Conservation (phyloP, 352 stramenopile genomes). For the Peronosclerospora sorghi region DNA sequence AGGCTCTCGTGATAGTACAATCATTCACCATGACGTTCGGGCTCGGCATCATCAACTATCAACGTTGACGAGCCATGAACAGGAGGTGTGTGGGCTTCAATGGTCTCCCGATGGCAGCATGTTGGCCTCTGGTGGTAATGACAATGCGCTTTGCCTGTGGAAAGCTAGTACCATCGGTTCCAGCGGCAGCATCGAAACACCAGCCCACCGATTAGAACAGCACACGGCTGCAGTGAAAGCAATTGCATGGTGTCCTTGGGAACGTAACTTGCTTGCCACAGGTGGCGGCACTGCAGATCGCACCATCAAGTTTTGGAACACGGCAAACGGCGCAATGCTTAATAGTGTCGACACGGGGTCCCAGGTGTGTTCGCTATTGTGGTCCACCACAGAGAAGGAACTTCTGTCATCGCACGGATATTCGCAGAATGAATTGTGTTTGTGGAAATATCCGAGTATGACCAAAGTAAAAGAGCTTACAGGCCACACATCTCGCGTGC, state of each 20-base stretch:
- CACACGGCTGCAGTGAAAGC: constrained; percentile 97
- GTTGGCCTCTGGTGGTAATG: constrained; percentile 95
- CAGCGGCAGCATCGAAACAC: constrained; percentile 36
- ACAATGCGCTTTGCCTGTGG: constrained; percentile 96
- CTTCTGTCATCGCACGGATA: constrained; percentile 97
- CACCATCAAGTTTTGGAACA: constrained; percentile 99
- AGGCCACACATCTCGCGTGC: constrained; percentile 92
- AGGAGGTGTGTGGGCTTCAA: constrained; percentile 96
- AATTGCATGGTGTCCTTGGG: constrained; percentile 97
- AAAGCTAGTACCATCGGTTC: constrained; percentile 85
- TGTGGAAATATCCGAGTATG: constrained; percentile 99
- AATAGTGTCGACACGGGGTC: constrained; percentile 96
- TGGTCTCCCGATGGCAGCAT: constrained; percentile 95
- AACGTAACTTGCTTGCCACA: constrained; percentile 93
- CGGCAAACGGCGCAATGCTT: constrained; percentile 88
- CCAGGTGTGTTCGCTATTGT: constrained; percentile 95
- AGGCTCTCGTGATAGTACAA: constrained; percentile 90
- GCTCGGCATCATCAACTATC: constrained; percentile 79
- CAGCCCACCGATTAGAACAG: constrained; percentile 86
- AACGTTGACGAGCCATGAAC: constrained; percentile 88
- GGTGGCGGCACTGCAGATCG: constrained; percentile 96
- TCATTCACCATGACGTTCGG: constrained; percentile 81
- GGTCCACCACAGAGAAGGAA: constrained; percentile 89
- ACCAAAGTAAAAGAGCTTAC: constrained; percentile 95
- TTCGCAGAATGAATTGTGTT: constrained; percentile 94